These are phyloP conservation scores for Borovskyia barvae DNA, from an alignment of 208 protist genomes.

Conservation along the genomic window DNA sequence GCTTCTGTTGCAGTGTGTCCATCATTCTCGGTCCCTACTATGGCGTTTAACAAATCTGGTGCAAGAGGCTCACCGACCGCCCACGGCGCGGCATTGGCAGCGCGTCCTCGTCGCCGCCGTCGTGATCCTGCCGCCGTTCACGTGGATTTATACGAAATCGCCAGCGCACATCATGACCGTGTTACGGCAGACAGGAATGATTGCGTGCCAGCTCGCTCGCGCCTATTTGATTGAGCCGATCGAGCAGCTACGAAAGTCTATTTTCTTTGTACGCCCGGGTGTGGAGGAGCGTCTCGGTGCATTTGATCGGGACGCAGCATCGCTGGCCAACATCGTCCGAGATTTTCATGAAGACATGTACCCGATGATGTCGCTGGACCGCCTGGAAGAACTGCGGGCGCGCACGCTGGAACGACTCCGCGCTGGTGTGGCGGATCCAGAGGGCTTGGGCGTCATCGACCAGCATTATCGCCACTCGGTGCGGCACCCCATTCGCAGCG, in stretches of 20 bases:
- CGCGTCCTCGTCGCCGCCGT: constrained; percentile 30
- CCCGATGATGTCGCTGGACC: constrained; percentile 25
- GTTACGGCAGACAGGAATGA: constrained; percentile 3
- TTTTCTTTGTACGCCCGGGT: constrained; percentile 60
- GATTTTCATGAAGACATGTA: constrained; percentile 82
- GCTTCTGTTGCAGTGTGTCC: constrained; percentile 29
- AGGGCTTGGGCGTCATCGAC: constrained; percentile 58
- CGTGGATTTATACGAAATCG: constrained; percentile 45
- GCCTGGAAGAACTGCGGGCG: constrained; percentile 41
- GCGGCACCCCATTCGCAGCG: constrained; percentile 58
- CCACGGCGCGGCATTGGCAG: constrained; percentile 39
- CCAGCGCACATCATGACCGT: constrained; percentile 29
- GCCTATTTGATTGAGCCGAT: constrained; percentile 55
- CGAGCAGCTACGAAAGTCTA: constrained; percentile 37
- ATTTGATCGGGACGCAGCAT: constrained; percentile 52
- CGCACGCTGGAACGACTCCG: constrained; percentile 42
- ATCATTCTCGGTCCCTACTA: constrained; percentile 19
- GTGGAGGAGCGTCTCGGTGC: constrained; percentile 57
- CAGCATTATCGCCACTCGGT: constrained; percentile 64
- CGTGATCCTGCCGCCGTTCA: constrained; percentile 25
- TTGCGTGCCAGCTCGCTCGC: constrained; percentile 23
- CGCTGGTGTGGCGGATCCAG: constrained; percentile 48
- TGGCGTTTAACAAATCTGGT: constrained; percentile 26
- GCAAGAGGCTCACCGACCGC: constrained; percentile 32
- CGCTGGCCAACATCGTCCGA: constrained; percentile 74